Conservation (phyloP, 2,329 filamentous ascomycete genomes). For the Tolypocladium pustulatum region DNA sequence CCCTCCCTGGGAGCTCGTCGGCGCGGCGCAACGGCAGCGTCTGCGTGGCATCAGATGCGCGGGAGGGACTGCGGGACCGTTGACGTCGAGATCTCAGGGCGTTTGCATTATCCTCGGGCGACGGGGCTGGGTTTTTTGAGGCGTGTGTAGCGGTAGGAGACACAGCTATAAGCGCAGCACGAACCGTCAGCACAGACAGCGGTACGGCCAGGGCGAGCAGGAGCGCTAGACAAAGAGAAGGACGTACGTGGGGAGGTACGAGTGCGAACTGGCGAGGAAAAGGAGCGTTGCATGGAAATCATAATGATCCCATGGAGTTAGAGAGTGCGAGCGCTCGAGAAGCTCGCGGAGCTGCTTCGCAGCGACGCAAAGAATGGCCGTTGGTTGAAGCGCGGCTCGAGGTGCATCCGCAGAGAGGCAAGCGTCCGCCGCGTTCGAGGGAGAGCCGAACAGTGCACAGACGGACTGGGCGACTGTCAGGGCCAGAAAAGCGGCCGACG, state of each 20-base stretch:
- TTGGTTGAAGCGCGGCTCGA: conserved; percentile 1
- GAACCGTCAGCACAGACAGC: conserved; percentile 16
- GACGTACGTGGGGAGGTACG: conserved; percentile 50
- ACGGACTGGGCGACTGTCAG: neutral
- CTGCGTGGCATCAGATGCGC: conserved; percentile 33
- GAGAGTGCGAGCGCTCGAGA: conserved; percentile 15
- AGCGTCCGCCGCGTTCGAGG: neutral
- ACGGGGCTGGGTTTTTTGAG: conserved; percentile 45
- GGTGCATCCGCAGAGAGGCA: neutral
- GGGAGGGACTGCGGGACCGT: conserved; percentile 44
- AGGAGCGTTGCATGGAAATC: conserved; percentile 52
- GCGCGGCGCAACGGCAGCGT: conserved; percentile 30
- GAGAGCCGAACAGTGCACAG: neutral
- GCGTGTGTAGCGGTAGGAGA: conserved; percentile 19
- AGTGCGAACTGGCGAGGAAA: conserved; percentile 51
- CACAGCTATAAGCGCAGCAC: conserved; percentile 16
- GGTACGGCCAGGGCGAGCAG: neutral
- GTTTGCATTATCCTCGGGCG: conserved; percentile 40
- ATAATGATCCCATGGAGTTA: conserved; percentile 38
- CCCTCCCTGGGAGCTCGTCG: conserved; percentile 30
- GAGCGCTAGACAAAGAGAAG: conserved; percentile 3
- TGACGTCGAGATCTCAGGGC: conserved; percentile 37
- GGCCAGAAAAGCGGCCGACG: neutral
- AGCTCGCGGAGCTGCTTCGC: conserved; percentile 22
- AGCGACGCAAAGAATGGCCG: conserved; percentile 13